Base-by-base conservation (phyloP, 768 basidiomycete species). In the Leccinellum luteum region DNA sequence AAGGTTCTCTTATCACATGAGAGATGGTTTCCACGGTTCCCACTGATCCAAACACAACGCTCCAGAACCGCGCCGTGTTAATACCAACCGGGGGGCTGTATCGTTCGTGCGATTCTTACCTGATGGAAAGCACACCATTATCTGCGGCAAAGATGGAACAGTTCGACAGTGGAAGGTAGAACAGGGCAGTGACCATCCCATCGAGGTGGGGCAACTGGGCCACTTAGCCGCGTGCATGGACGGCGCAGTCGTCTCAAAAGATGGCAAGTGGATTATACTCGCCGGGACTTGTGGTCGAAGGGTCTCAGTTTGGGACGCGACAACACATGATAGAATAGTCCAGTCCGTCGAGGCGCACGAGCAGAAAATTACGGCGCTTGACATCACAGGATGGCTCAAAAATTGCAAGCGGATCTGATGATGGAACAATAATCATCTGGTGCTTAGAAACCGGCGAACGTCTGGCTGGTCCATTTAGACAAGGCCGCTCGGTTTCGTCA, bases 341-440 rank as follows among this genome's bases (percentile, higher is more conserved):
- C 57, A 59, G 44, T 65, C 51, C 31, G 25, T 14, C 9, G 63
- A 51, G 19, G 55, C 48, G 19, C 63, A 68, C 34, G 48, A 55
- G 1, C 48, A 60, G 32, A 55, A 51, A 19, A 68, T 69, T 6
- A 58, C 54, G 10, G 43, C 61, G 6, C 60, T 68, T n/a, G 66
- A 65, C 31, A 56, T 70, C 67, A 1, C 35, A 14, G 7, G 59
- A 68, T 15, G 34, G 48, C 17, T 51, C 48, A 4, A 70, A 50
- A 34, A 49, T 70, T 8, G 67, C 66, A 43, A 68, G 58, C 52
- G 67, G 66, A 10, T 65, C 66, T 14, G 54, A 13, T 3, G 67
- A 68, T 10, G 63, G 66, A 48, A 25, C 38, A 6, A 61, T 70
- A 15, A 41, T 61, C 23, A 15, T 70, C 21, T 68, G 67, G 67